phyloP scores from a whole-genome alignment of 441 rosid species.

The Jatropha multifida region DNA sequence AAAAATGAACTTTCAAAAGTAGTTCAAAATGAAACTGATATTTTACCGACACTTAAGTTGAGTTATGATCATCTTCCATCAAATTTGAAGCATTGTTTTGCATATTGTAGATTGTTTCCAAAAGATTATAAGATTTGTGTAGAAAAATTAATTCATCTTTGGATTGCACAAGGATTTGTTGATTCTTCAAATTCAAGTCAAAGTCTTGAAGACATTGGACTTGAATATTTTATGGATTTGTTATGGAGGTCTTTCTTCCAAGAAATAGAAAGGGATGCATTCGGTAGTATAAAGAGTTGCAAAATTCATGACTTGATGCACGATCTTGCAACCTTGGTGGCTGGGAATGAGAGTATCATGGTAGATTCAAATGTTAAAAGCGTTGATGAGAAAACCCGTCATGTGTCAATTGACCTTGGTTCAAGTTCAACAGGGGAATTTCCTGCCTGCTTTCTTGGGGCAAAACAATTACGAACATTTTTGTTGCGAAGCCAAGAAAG shows the following conservation, averaged over 20 bases:
- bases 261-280: conserved; percentile 19
- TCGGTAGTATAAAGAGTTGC: conserved; percentile 8
- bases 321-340: conserved; percentile 27
- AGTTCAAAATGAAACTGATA: not conserved
- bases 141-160: not conserved
- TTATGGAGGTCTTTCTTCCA: conserved; percentile 24
- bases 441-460: not conserved
- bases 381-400: not conserved
- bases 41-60: conserved; percentile 8
- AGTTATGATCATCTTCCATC: conserved; percentile 26
- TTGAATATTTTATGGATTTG: not conserved
- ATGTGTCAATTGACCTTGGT: not conserved
- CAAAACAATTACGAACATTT: not conserved
- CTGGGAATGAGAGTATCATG: not conserved
- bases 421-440: not conserved
- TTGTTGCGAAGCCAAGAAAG: not conserved
- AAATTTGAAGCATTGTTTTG: conserved; percentile 29
- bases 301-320: conserved; percentile 33
- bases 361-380: not conserved
- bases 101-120: conserved; percentile 20
- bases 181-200: not conserved
- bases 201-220: not conserved
- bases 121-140: conserved; percentile 1
- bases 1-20: not conserved
- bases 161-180: conserved; percentile 30